Evolutionary conservation across 192 early-diverging fungal genomes (phyloP).

Genomic region (Backusella tarrabulga): DNA sequence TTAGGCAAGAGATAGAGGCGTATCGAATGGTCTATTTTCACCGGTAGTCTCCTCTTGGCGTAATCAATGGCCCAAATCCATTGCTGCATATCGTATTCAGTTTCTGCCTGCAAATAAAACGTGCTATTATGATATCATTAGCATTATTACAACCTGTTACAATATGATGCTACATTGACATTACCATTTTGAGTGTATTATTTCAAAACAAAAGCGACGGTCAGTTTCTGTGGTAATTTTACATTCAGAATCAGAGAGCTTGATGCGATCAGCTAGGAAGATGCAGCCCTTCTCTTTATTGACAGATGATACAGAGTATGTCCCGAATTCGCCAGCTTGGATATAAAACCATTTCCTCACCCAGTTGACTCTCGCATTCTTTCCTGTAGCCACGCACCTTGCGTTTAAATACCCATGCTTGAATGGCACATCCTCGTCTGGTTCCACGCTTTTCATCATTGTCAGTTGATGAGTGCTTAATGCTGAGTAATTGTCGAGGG

Average conservation of each 20-base stretch:
- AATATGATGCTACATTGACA: not conserved
- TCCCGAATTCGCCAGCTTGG: slow-evolving; percentile 56
- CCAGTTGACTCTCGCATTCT: slow-evolving; percentile 48
- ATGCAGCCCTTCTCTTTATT: slow-evolving; percentile 34
- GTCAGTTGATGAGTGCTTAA: not conserved
- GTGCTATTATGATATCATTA: slow-evolving; percentile 24
- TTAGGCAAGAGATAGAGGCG: not conserved
- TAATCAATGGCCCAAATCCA: slow-evolving; percentile 49
- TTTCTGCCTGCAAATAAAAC: slow-evolving; percentile 65
- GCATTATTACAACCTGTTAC: slow-evolving; percentile 7
- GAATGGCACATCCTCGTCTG: not conserved
- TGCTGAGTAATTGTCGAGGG: slow-evolving; percentile 20
- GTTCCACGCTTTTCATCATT: not conserved
- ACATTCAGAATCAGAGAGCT: slow-evolving; percentile 55
- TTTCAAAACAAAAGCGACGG: slow-evolving; percentile 71
- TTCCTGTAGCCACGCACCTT: slow-evolving; percentile 39
- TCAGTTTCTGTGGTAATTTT: slow-evolving; percentile 54
- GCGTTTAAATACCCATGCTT: slow-evolving; percentile 69
- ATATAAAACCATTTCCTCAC: slow-evolving; percentile 59
- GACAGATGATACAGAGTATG: slow-evolving; percentile 38
- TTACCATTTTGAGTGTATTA: slow-evolving; percentile 62
- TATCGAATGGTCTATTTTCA: not conserved
- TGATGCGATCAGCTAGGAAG: slow-evolving; percentile 46
- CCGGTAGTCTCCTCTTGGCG: not conserved
- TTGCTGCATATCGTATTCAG: slow-evolving; percentile 61